Conservation (phyloP, 805 yeast species). For the Priceomyces carsonii region DNA sequence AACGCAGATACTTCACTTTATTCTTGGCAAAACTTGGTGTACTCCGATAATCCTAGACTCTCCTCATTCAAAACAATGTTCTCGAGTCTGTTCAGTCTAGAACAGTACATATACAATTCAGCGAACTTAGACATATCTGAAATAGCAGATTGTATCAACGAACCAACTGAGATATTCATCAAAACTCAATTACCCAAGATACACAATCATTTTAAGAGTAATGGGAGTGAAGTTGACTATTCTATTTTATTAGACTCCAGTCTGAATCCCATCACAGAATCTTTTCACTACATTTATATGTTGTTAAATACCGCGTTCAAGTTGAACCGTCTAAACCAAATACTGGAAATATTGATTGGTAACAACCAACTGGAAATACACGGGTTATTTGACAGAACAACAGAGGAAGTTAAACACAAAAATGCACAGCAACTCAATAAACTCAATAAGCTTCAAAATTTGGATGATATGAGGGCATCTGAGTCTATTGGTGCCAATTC, state of each 20-base stretch:
- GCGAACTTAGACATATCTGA: constrained; percentile 58
- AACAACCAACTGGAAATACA: constrained; percentile 64
- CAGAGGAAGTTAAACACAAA: constrained; percentile 62
- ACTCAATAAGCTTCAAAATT: constrained; percentile 28
- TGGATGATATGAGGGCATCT: constrained; percentile 21
- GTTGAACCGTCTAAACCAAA: constrained; percentile 60
- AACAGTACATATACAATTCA: constrained; percentile 54
- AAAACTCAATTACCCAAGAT: constrained; percentile 28
- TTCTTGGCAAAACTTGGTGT: constrained; percentile 24
- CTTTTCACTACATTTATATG: constrained; percentile 54
- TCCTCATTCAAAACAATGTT: constrained; percentile 35
- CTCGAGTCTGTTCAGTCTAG: constrained; percentile 43
- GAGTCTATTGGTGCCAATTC: constrained; percentile 25
- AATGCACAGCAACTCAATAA: constrained; percentile 42
- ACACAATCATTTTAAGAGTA: constrained; percentile 21
- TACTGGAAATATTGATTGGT: constrained; percentile 53
- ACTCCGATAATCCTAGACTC: constrained; percentile 34
- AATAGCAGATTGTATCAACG: constrained; percentile 41
- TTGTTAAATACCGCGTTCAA: constrained; percentile 59
- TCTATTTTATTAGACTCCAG: constrained; percentile 31
- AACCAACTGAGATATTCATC: constrained; percentile 29
- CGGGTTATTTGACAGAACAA: constrained; percentile 58
- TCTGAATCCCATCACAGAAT: constrained; percentile 34
- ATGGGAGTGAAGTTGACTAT: constrained; percentile 23
- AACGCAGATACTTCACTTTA: constrained; percentile 10